These are phyloP conservation scores for Arthrinium puccinioides DNA, from an alignment of 2,329 filamentous ascomycete genomes.

Conservation along the genomic window DNA sequence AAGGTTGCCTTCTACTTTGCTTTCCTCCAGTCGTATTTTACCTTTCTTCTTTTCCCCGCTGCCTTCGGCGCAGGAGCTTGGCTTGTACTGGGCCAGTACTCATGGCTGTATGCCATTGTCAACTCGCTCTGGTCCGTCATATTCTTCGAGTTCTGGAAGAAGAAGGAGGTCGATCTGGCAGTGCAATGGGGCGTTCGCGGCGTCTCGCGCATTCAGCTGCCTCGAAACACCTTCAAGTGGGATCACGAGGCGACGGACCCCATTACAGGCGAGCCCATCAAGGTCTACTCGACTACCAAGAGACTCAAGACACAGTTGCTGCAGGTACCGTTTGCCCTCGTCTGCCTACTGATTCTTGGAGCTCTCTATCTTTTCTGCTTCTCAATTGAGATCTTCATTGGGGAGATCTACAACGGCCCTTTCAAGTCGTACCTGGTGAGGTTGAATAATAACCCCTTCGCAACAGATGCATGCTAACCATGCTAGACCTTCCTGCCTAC, in stretches of 20 bases:
- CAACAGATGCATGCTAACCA: not conserved
- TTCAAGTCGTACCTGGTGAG: constrained; percentile 77
- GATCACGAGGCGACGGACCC: constrained; percentile 72
- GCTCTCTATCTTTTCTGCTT: constrained; percentile 81
- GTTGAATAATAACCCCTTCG: constrained; percentile 6
- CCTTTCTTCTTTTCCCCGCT: constrained; percentile 76
- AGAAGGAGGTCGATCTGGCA: constrained; percentile 79
- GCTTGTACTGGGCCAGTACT: constrained; percentile 80
- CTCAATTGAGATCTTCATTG: constrained; percentile 91
- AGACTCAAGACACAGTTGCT: constrained; percentile 70
- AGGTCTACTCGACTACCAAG: constrained; percentile 69
- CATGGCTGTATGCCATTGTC: constrained; percentile 68
- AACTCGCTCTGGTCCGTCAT: constrained; percentile 82
- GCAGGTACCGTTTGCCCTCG: constrained; percentile 76
- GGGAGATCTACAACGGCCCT: constrained; percentile 84
- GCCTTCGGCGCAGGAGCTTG: constrained; percentile 70
- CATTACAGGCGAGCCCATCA: constrained; percentile 71
- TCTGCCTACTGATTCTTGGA: constrained; percentile 66
- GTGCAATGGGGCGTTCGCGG: constrained; percentile 85
- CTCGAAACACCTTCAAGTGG: constrained; percentile 69
- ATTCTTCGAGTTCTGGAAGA: constrained; percentile 95
- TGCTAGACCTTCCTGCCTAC: constrained; percentile 78
- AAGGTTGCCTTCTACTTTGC: constrained; percentile 93
- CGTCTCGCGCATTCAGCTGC: constrained; percentile 73
- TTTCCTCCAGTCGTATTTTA: constrained; percentile 85